phyloP scores from a whole-genome alignment of 2,329 filamentous ascomycete species.

The Eutypa lata region DNA sequence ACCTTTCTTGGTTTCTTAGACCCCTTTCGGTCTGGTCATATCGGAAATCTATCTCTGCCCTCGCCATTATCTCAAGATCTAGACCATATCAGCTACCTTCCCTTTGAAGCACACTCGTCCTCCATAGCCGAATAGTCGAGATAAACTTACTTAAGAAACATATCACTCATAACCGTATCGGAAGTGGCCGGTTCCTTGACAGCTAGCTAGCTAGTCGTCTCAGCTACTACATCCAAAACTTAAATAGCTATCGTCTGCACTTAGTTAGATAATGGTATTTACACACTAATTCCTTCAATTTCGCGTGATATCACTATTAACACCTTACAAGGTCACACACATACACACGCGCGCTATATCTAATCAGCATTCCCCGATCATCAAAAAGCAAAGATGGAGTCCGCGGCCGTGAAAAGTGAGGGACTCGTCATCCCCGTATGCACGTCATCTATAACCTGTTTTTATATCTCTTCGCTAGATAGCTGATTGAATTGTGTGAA shows the following conservation, averaged over 20 bases:
- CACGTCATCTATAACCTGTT: constrained; percentile 3
- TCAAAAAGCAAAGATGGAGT: constrained; percentile 27
- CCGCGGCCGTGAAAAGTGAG: constrained; percentile 47
- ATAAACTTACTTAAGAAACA: not conserved
- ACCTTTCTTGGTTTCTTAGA: too few relatives aligned
- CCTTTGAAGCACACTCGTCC: too few relatives aligned
- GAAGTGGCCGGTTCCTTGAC: not conserved
- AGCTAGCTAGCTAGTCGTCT: not conserved
- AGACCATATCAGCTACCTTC: too few relatives aligned
- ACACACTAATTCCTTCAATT: too few relatives aligned
- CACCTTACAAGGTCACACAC: not conserved
- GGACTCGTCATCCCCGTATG: constrained; percentile 54
- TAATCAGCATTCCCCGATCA: not conserved
- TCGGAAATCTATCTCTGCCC: too few relatives aligned
- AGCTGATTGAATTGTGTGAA: too few relatives aligned
- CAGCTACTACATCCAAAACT: too few relatives aligned
- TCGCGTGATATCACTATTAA: not conserved
- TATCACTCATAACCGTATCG: not conserved
- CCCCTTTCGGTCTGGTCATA: too few relatives aligned
- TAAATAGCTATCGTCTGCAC: too few relatives aligned
- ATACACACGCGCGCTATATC: not conserved
- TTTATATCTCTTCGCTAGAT: too few relatives aligned
- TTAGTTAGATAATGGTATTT: too few relatives aligned
- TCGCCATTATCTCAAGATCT: too few relatives aligned
- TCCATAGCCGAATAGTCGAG: not conserved